Evolutionary conservation across 306 rosid species (phyloP), one percentile per base, ranked within the genome.

Genomic region (Medicago arabica): DNA sequence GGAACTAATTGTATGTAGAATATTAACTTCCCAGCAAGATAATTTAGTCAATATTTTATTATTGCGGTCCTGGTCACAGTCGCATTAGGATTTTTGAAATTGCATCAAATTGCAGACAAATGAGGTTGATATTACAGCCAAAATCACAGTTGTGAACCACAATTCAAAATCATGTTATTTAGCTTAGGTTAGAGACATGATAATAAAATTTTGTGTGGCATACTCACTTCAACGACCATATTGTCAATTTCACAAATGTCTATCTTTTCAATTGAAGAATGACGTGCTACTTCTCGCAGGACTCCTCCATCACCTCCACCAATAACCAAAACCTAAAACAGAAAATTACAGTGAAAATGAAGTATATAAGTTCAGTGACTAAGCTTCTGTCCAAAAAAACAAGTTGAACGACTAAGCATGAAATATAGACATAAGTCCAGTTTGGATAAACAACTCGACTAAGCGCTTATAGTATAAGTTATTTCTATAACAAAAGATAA

Each of bases 281-380:
- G 95, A 25, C 97, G 96, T 70, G 99, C 77, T 54, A 92, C 91
- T 89, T 95, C 99, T 62, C 99, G 89, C 53, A 95, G 44, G 57
- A 95, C 97, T 17, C 99, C 99, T 78, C 99, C 99, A 82, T 95
- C 99, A 73, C 99, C 99, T 75, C 99, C 99, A 31, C 99, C 99
- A 3, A 95, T 95, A 84, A 95, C 98, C 89, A 95, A 82, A 84
- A 95, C 97, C 99, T 95, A 66, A 58, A 23, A 41, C 23, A 21
- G 59, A 72, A 50, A 44, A 79, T 38, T 44, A 54, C 10, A 19
- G 58, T 62, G 25, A 86, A 79, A 73, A 38, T 1, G 25, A 39
- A 43, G 59, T 8, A 58, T 41, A 62, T 2, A 67, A 21, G 23
- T 78, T 69, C 43, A 18, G 41, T 36, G 66, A 53, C 43, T 50